phyloP scores from a whole-genome alignment of 192 early-diverging fungal species.

The Umbelopsis ramanniana region DNA sequence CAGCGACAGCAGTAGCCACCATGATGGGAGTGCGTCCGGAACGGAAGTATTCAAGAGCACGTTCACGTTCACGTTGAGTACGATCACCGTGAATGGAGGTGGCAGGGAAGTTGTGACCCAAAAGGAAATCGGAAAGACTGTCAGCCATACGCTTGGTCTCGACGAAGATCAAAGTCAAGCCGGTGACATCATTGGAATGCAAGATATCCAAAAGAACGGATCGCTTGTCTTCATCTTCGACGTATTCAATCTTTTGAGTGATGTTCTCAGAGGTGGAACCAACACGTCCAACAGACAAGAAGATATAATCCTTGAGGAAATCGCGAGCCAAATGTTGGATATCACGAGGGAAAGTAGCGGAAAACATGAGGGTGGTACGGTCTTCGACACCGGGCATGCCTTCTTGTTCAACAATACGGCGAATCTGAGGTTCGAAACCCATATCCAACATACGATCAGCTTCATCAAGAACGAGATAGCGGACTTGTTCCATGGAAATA shows the following conservation, averaged over 20 bases:
- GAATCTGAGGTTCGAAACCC: slow-evolving; percentile 94
- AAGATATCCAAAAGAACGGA: slow-evolving; percentile 89
- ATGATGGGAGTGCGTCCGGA: slow-evolving; percentile 62
- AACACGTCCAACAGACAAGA: slow-evolving; percentile 92
- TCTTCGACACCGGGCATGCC: slow-evolving; percentile 68
- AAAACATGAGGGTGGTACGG: slow-evolving; percentile 95
- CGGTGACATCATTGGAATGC: slow-evolving; percentile 55
- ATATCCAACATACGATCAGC: slow-evolving; percentile 98
- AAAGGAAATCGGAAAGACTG: slow-evolving; percentile 85
- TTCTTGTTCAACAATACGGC: slow-evolving; percentile 86
- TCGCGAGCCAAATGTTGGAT: slow-evolving; percentile 87
- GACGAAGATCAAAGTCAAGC: slow-evolving; percentile 94
- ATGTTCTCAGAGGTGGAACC: slow-evolving; percentile 98
- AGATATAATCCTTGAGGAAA: slow-evolving; percentile 86
- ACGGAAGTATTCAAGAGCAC: slow-evolving; percentile 67
- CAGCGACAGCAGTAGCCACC: slow-evolving; percentile 91
- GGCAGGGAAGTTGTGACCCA: slow-evolving; percentile 74
- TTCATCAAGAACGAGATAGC: slow-evolving; percentile 93
- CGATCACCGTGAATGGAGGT: slow-evolving; percentile 78
- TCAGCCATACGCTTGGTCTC: slow-evolving; percentile 98
- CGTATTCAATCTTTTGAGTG: slow-evolving; percentile 91
- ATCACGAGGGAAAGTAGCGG: slow-evolving; percentile 91
- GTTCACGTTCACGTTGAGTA: slow-evolving; percentile 70
- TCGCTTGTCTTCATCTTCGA: slow-evolving; percentile 94
- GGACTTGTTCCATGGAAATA: slow-evolving; percentile 75